Evolutionary conservation across 805 yeast species (phyloP), one percentile per base, ranked within the genome.

Genomic region (Wickerhamomyces hampshirensis): DNA sequence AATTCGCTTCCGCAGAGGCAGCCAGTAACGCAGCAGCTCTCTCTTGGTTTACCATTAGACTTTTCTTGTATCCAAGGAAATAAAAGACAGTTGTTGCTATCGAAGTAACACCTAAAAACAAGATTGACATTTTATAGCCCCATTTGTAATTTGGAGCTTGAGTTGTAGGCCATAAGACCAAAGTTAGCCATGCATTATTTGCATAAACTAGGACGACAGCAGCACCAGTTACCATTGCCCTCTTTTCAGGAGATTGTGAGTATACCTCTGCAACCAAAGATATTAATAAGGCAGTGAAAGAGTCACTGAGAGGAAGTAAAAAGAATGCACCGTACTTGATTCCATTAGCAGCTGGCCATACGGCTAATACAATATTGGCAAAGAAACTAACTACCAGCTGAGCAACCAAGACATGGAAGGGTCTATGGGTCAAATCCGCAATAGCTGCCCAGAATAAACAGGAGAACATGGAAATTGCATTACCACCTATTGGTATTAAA

Each of bases 141-240:
- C 62, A 65, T 34, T 60, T 54, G 49, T 45, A 68, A 12, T 66
- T 47, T 9, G 73, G 73, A 3, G 69, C 64, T 39, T 67, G 68
- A 9, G 57, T 60, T 1, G 72, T 66, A 32, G 62, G 62, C 71
- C 71, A 68, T 9, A 68, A 66, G 33, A 63, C 47, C 6, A 40
- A 53, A 1, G 68, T 50, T 37, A 62, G 58, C 65, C 69, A 68
- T 1, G 72, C 71, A n/a, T 68, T 64, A 8, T 67, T 59, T 13
- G 64, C 59, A 44, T 68, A 70, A 8, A 69, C 67, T 26, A 66
- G 40, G n/a, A 62, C 60, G 43, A 66, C 67, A 63, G 66, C 60
- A n/a, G 57, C 44, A 15, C 66, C 67, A 33, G 66, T 57, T 17
- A 62, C 61, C 26, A 66, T 62, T 5, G 68, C 59, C 40, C 72